A percentile compares a stretch with the other conserved stretches of the same genome.
Evolutionary conservation across 2,329 filamentous ascomycete genomes (phyloP).

Genomic region (Cytospora chrysosperma): DNA sequence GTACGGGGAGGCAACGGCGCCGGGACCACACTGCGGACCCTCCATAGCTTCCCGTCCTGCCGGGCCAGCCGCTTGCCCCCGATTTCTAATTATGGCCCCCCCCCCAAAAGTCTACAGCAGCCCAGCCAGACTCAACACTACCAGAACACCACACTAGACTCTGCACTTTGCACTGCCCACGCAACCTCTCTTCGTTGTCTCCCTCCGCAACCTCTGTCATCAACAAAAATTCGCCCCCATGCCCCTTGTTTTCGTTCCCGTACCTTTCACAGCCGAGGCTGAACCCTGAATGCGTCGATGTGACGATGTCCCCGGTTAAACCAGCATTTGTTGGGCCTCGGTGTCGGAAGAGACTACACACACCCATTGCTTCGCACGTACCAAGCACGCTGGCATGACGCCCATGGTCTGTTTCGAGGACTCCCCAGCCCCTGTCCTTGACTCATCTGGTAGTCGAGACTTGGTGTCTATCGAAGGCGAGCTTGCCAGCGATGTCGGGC

Average conservation of each 20-base stretch:
- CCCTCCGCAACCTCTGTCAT: not conserved
- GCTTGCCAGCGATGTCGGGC: slow-evolving; percentile 7
- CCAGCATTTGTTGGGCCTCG: not conserved
- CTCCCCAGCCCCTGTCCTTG: not conserved
- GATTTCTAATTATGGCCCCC: slow-evolving; percentile 17
- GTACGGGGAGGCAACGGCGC: not conserved
- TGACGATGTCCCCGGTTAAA: not conserved
- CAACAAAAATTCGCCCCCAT: not conserved
- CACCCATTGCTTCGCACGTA: not conserved
- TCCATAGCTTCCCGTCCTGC: not conserved
- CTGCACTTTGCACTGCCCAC: not conserved
- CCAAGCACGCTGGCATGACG: not conserved
- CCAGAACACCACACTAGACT: too few species aligned
- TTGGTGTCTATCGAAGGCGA: not conserved
- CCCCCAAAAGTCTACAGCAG: not conserved
- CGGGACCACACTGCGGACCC: not conserved
- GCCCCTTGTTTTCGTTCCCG: not conserved
- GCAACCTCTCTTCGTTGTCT: slow-evolving; percentile 1
- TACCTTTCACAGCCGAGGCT: not conserved
- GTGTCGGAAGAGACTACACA: not conserved
- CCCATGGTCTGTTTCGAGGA: not conserved
- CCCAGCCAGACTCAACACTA: not conserved
- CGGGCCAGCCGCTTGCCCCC: not conserved
- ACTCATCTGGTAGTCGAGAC: slow-evolving; percentile 1
- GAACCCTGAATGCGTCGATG: not conserved